Percentiles rank a stretch among this genome's conserved stretches.
phyloP scores from a whole-genome alignment of 2,329 filamentous ascomycete species.

The Aspergillus aculeatinus region DNA sequence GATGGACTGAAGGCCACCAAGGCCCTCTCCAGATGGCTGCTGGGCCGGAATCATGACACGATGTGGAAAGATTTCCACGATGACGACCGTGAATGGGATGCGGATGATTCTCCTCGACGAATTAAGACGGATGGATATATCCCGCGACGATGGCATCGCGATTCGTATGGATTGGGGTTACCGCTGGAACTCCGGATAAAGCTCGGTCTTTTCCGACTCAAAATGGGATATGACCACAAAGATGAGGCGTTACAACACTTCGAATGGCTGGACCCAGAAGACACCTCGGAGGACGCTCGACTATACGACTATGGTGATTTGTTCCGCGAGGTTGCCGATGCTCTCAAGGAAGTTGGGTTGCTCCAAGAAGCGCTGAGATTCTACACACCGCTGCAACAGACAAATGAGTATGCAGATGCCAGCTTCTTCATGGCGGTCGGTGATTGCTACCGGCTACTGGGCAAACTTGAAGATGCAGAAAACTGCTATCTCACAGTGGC shows the following conservation, averaged over 20 bases:
- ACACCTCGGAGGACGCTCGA: conserved; percentile 49
- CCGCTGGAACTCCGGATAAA: conserved; percentile 82
- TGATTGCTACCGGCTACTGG: conserved; percentile 65
- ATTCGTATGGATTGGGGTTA: conserved; percentile 69
- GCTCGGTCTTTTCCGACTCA: conserved; percentile 78
- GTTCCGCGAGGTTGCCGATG: conserved; percentile 69
- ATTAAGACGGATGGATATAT: conserved; percentile 61
- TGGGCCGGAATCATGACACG: conserved; percentile 69
- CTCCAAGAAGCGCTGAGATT: conserved; percentile 59
- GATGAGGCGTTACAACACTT: conserved; percentile 74
- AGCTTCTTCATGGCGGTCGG: conserved; percentile 52
- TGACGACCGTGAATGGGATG: conserved; percentile 90
- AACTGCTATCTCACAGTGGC: conserved; percentile 74
- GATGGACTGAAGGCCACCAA: conserved; percentile 71
- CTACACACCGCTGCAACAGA: conserved; percentile 53
- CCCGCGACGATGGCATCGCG: conserved; percentile 52
- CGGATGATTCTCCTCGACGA: conserved; percentile 66
- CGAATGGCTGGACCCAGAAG: conserved; percentile 66
- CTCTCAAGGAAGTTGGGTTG: conserved; percentile 52
- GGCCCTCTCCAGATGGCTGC: conserved; percentile 73
- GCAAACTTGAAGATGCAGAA: conserved; percentile 68
- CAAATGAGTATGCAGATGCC: conserved; percentile 49
- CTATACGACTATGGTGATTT: conserved; percentile 72
- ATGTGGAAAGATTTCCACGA: conserved; percentile 72
- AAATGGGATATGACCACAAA: conserved; percentile 59